Evolutionary conservation across 257 asterid genomes (phyloP), one percentile per base, ranked within the genome.

Genomic region (Capsicum baccatum): DNA sequence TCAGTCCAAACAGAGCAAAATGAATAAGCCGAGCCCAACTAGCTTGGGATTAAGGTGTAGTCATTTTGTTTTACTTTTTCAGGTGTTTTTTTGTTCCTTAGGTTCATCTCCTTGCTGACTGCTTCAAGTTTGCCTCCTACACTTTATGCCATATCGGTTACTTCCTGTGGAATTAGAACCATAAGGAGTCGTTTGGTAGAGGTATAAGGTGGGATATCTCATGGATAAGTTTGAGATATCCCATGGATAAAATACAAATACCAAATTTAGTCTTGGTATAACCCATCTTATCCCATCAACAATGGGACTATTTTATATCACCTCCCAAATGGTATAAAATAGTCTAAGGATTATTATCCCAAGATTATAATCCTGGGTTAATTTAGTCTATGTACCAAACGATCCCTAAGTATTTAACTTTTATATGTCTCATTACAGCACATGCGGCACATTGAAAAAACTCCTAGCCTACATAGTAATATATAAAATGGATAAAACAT

Each of bases 401-500:
- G 33, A 26, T 26, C 33, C 33, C 33, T 1, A 26, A 26, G 33
- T 26, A 26, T 26, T 26, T 26, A 26, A 26, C 33, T 26, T 26
- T 26, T 26, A 26, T 54, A 8, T 8, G 19, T 78, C 82, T 4
- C 12, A 78, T 54, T 83, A 59, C 74, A 9, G 39, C 8, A 37
- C 26, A 48, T 16, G 55, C n/a, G 26, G 9, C 44, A 59, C 66
- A 59, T 70, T 52, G 33, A 19, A 58, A n/a, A 26, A 19, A 52
- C 67, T 33, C 42, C 68, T 57, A 81, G 8, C 79, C 62, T 78
- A 54, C 48, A 14, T 8, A 26, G 10, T 73, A 13, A 4, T 78
- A 54, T 2, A 54, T 78, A 78, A 76, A 78, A 78, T 54, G 82
- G 64, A 78, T 42, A 78, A 54, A 76, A 26, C 26, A 78, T 78